A percentile compares a stretch with the other conserved stretches of the same genome.
Evolutionary conservation across 108 stramenopile species (phyloP).

Genomic region (Nannochloropsis salina): DNA sequence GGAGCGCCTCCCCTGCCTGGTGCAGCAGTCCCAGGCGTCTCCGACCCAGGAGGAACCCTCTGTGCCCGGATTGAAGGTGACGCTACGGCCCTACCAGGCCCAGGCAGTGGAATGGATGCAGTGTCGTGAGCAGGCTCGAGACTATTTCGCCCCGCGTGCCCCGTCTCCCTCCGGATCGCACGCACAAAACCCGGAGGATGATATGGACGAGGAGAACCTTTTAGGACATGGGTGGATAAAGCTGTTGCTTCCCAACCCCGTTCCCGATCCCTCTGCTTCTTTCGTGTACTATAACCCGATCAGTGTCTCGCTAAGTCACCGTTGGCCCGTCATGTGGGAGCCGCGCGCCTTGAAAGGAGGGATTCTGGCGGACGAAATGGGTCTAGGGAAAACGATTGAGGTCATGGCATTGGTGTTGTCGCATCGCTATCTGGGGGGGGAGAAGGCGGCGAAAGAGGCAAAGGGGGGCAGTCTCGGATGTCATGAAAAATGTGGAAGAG

Average conservation of each 20-base stretch:
- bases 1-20: not conserved
- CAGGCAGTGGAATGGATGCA: not conserved
- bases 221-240: not conserved
- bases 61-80: not conserved
- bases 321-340: not conserved
- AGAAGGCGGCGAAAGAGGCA: not conserved
- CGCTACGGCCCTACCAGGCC: not conserved
- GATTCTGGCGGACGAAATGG: slow-evolving; percentile 93
- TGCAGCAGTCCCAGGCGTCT: not conserved
- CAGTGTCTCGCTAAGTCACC: not conserved
- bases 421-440: not conserved
- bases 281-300: not conserved
- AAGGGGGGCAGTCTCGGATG: too few relatives aligned
- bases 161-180: not conserved
- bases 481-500: too few relatives aligned
- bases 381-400: slow-evolving; percentile 80
- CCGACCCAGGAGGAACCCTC: not conserved
- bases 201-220: not conserved
- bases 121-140: not conserved
- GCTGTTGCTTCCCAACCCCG: not conserved
- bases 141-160: not conserved
- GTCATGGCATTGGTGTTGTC: slow-evolving; percentile 51
- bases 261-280: not conserved
- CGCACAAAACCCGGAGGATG: not conserved
- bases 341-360: slow-evolving; percentile 43